These are phyloP conservation scores for Yarrowia yakushimensis DNA, from an alignment of 805 yeast species.

Conservation along the genomic window DNA sequence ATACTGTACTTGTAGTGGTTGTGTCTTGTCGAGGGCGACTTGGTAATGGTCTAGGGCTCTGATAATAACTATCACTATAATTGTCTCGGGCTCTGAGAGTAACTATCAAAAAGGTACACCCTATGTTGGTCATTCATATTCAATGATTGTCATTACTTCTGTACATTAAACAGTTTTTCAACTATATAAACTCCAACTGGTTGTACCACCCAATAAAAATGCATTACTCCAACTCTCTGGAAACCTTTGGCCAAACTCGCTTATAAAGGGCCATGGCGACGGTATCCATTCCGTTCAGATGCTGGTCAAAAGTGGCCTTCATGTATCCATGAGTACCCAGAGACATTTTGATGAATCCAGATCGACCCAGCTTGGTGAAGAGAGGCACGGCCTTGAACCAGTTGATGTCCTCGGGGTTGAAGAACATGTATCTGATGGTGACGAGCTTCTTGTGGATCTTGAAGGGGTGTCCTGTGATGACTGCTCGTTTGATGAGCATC, in stretches of 20 bases:
- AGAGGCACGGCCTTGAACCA: slow-evolving; percentile 89
- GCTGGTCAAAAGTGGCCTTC: slow-evolving; percentile 92
- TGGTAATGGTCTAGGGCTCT: no score
- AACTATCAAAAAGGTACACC: no score
- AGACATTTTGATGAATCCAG: slow-evolving; percentile 91
- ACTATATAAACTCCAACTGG: no score
- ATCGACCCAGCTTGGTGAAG: slow-evolving; percentile 87
- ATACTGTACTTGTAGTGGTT: no score
- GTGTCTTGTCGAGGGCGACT: no score
- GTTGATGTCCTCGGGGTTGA: slow-evolving; percentile 81
- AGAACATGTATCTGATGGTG: slow-evolving; percentile 96
- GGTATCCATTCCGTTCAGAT: slow-evolving; percentile 84
- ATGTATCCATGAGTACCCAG: slow-evolving; percentile 98
- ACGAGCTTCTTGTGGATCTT: slow-evolving; percentile 91
- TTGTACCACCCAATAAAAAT: no score
- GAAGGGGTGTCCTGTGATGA: slow-evolving; percentile 90
- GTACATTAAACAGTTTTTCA: no score
- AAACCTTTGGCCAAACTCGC: slow-evolving; percentile 79
- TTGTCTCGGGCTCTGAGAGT: no score
- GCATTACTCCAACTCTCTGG: slow-evolving; percentile 25
- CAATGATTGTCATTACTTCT: no score
- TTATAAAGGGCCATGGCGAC: slow-evolving; percentile 92
- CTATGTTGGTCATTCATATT: no score
- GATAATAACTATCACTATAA: no score
- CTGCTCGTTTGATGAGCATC: slow-evolving; percentile 79